Evolutionary conservation across 139 green algal genomes (phyloP), one percentile per base, ranked within the genome.

Genomic region (Tetraselmis striata): DNA sequence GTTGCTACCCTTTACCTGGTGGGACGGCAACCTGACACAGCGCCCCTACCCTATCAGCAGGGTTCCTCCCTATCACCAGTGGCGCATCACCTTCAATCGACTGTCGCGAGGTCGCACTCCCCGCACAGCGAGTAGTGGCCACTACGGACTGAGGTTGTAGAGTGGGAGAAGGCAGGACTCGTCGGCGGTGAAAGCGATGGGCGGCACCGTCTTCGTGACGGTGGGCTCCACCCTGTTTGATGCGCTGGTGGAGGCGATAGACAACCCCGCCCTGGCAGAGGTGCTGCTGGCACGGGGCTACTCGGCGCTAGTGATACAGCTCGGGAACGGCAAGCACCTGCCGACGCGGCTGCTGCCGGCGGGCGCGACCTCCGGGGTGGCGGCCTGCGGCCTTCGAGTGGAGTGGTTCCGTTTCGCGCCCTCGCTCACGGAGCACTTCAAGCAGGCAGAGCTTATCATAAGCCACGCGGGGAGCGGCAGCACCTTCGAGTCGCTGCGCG

Each of bases 211-310:
- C 11, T 31, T 83, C 11, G 79, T 83, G 2, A 83, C 79, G n/a
- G 79, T 83, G 26, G 79, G 79, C 30, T 77, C 79, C 5, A 83
- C 79, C 27, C 59, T 77, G 31, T 83, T 83, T 29, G 79, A 83
- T 28, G 79, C 31, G 28, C 59, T 83, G 2, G 28, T 83, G 27
- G 45, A 67, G 18, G 45, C 45, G 45, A 5, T 67, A 67, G 45
- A 67, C 18, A 25, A 5, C 11, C 18, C 45, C 11, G 45, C 5
- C 11, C 11, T 67, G 45, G 45, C 45, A 18, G 45, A 67, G 5
- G 45, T 67, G 45, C 45, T 67, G 5, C 11, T 67, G 45, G 45
- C 45, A 18, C 45, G 45, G 11, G 45, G 45, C 11, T 67, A 67
- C 18, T 67, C 45, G 11, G 45, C 45, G 11, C 45, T 67, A 25